Conservation (phyloP, 1,284 basidiomycete genomes). For the Crucibulum parvulum region DNA sequence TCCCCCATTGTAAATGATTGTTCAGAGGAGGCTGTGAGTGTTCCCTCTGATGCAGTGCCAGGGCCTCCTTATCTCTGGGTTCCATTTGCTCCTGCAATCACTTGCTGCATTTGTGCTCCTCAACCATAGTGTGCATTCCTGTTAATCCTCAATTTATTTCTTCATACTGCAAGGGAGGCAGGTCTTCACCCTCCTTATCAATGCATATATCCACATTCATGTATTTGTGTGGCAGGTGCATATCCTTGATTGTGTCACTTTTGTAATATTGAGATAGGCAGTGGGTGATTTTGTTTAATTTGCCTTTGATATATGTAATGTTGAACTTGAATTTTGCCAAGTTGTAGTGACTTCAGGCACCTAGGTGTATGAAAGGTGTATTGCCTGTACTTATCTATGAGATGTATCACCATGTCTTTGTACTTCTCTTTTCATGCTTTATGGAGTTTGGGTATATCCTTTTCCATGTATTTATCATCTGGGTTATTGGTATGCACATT, state of each 20-base stretch:
- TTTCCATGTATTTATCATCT: no score
- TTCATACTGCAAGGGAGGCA: slow-evolving; percentile 9
- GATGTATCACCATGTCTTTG: not conserved
- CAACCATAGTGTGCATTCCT: slow-evolving; percentile 2
- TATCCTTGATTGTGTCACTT: slow-evolving; percentile 15
- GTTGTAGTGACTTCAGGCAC: slow-evolving; percentile 30
- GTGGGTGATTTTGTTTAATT: slow-evolving; percentile 35
- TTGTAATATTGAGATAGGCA: slow-evolving; percentile 33
- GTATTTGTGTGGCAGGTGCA: slow-evolving; percentile 23
- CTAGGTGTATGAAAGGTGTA: slow-evolving; percentile 30
- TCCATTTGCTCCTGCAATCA: slow-evolving; percentile 1
- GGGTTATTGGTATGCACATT: no score
- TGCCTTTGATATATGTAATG: slow-evolving; percentile 33
- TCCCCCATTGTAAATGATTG: not conserved
- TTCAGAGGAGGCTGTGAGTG: not conserved
- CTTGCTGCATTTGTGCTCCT: not conserved
- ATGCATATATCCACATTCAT: slow-evolving; percentile 26
- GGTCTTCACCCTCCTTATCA: slow-evolving; percentile 26
- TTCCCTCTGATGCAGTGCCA: not conserved
- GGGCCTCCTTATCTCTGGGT: slow-evolving; percentile 1
- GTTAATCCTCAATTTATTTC: slow-evolving; percentile 2
- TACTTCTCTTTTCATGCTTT: no score
- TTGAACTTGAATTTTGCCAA: slow-evolving; percentile 31
- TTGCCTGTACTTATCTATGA: slow-evolving; percentile 35
- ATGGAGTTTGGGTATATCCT: no score